Percentiles rank a stretch among this genome's conserved stretches.
Conservation (phyloP, 441 rosid genomes). For the Arabidopsis hybrid region DNA sequence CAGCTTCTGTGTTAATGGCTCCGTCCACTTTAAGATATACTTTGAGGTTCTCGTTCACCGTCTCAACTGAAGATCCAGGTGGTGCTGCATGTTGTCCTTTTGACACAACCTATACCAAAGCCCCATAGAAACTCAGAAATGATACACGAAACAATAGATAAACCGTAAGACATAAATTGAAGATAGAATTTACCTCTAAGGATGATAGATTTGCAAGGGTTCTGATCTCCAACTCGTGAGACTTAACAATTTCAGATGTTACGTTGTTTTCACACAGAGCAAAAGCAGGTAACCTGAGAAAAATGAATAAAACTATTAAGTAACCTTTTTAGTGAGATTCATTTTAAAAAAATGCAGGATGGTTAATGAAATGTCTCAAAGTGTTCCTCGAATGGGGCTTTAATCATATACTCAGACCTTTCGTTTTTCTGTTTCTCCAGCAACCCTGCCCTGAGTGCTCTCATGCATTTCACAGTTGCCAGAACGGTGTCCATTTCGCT, state of each 20-base stretch:
- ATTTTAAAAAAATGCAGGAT: background rate
- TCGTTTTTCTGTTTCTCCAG: constrained; percentile 82
- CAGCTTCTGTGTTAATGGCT: constrained; percentile 64
- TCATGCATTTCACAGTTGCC: constrained; percentile 71
- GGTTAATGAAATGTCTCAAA: background rate
- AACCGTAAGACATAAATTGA: background rate
- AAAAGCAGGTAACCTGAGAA: constrained; percentile 77
- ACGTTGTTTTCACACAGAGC: constrained; percentile 71
- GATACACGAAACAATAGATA: background rate
- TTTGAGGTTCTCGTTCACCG: constrained; percentile 78
- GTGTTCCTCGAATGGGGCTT: background rate
- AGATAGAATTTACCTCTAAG: constrained; percentile 57
- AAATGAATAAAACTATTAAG: constrained; percentile 13
- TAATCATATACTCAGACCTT: constrained; percentile 52
- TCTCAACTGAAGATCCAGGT: constrained; percentile 78
- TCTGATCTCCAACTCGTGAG: constrained; percentile 69
- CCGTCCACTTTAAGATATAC: constrained; percentile 85
- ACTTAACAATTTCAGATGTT: constrained; percentile 54
- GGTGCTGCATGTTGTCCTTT: constrained; percentile 75
- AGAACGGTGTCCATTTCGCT: constrained; percentile 70
- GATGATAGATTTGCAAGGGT: constrained; percentile 77
- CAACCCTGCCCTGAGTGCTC: constrained; percentile 81
- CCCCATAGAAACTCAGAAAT: background rate
- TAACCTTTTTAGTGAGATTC: background rate
- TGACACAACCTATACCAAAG: constrained; percentile 62